These are phyloP conservation scores for Emergomyces africanus DNA, from an alignment of 2,329 filamentous ascomycete species.

Conservation along the genomic window DNA sequence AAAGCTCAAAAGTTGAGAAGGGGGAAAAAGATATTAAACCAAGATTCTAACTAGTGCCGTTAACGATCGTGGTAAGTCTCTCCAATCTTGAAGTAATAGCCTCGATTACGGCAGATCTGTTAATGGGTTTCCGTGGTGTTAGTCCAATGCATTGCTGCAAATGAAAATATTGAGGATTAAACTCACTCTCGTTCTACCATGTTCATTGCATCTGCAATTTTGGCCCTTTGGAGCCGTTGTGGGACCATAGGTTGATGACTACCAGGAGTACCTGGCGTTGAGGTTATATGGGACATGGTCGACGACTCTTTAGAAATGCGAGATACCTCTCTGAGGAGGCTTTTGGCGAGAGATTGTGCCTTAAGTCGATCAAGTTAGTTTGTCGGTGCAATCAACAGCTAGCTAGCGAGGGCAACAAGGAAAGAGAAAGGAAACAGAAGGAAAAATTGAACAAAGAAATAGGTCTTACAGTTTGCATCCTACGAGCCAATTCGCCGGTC, in stretches of 20 bases:
- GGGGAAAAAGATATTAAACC: background rate
- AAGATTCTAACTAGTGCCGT: background rate
- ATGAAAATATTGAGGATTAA: background rate
- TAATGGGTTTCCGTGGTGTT: conserved; percentile 3
- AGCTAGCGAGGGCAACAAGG: background rate
- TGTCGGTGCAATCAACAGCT: background rate
- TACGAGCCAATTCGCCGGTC: conserved; percentile 10
- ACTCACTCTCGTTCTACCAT: conserved; percentile 39
- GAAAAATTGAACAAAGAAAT: background rate
- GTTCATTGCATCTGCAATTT: conserved; percentile 35
- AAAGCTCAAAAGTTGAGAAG: background rate
- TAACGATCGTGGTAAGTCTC: conserved; percentile 26
- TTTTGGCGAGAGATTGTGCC: conserved; percentile 28
- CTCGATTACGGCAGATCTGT: conserved; percentile 31
- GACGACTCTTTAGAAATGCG: conserved; percentile 19
- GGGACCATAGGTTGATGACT: conserved; percentile 23
- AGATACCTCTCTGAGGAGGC: conserved; percentile 24
- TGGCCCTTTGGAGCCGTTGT: conserved; percentile 32
- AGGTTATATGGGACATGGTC: conserved; percentile 15
- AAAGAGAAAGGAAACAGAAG: background rate
- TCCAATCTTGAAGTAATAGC: conserved; percentile 30
- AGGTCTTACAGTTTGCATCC: conserved; percentile 29
- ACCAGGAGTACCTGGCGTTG: conserved; percentile 19
- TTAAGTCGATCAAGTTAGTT: background rate
- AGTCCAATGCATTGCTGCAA: conserved; percentile 6